Base-by-base conservation (phyloP, 495 filamentous ascomycete genomes). In the Letharia lupina region DNA sequence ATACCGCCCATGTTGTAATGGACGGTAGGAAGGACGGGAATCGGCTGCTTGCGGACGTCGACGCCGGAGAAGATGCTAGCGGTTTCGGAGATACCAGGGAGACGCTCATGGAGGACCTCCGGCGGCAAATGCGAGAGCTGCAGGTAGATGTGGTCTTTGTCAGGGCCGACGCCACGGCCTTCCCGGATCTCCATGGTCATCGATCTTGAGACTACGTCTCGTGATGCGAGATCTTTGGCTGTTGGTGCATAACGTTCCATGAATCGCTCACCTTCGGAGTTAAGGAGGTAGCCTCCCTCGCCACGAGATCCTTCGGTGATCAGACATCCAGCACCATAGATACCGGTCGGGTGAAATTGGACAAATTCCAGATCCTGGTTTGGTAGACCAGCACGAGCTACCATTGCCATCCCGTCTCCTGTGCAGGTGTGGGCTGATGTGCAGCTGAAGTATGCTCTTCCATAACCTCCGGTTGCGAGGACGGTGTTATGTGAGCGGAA, bases 1-100 rank as follows among this genome's bases (percentile, higher is more conserved):
- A 97, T 96, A 82, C 93, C 93, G 77, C 93, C 93, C 93, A 98
- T 98, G 85, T 96, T 96, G 84, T 98, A 98, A 82, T 98, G 94
- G 73, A 96, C 94, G 57, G 93, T 98, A 60, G 93, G 93, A 65
- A 98, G 83, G 70, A 98, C 94, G 64, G 93, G 93, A 73, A 98
- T 98, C 69, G 93, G 93, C 77, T 96, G 89, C 82, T 95, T 96
- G 75, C 86, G 87, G 69, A 98, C 93, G 75, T 98, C 94, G 72
- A 98, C 93, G 76, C 93, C 93, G 45, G 93, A 82, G 80, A 98
- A 98, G 74, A 98, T 96, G 67, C 89, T 89, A 54, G 93, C 93
- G 45, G 94, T 98, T 82, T 98, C 93, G 40, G 94, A 96, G 76
- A 98, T 98, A 85, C 93, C 93, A 64, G 93, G 93, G 63, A 98